Evolutionary conservation across 768 basidiomycete species (phyloP), one percentile per base, ranked within the genome.

Genomic region (Rhizopogon vulgaris): DNA sequence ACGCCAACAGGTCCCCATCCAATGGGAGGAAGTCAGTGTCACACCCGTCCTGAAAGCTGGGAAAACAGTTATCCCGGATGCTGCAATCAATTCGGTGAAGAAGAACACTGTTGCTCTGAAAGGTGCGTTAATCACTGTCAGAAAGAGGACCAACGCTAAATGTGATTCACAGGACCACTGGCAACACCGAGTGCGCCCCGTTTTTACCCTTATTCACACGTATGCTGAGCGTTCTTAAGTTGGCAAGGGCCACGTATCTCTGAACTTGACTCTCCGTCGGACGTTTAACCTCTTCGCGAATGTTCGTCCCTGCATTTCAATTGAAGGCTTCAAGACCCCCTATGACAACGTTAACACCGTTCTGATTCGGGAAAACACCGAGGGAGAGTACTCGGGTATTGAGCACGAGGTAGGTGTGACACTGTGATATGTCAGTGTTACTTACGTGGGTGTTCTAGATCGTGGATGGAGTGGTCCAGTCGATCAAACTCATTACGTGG

Each of bases 261-360:
- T 99, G 56, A 99, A 99, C 74, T 74, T 99, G 72, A 98, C 94
- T 18, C 81, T 99, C 52, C 87, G 96, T 57, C 82, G 96, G 61
- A 97, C 95, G 0, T 99, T 99, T 78, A 93, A 93, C 68, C 83
- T 99, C 48, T 99, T 97, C 67, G 96, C 96, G 65, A 98, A 98
- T 68, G 96, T 98, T 63, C 86, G 96, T 54, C 96, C 96, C 34
- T 99, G 96, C 66, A 82, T 83, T 27, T 97, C 94, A 27, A 92
- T 99, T 71, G 75, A 91, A 69, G 96, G 96, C 27, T 98, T 86
- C 79, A 96, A 96, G 76, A 99, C 96, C 0, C 89, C 95, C 2
- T 98, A 99, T 64, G 94, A 98, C 68, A 87, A 97, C 63, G 96
- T 99, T 58, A 89, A 99, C 77, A 94, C 92, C 24, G 94, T 97